Percentiles rank a stretch among this genome's conserved stretches.
Conservation (phyloP, 2,329 filamentous ascomycete species). For the Exophiala sideris region DNA sequence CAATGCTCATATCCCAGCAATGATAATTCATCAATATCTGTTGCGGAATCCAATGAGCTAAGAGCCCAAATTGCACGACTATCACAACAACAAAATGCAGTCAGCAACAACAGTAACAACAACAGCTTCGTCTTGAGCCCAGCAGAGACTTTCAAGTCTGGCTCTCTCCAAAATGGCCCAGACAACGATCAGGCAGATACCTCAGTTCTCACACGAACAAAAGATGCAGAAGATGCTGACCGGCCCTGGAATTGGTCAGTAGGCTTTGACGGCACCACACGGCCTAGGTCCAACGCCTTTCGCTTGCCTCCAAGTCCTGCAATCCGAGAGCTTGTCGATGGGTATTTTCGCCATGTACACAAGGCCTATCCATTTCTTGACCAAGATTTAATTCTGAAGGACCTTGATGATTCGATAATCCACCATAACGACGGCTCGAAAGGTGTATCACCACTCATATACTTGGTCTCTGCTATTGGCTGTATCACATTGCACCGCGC, state of each 20-base stretch:
- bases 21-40: not conserved
- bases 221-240: too few relatives aligned
- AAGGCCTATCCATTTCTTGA: constrained; percentile 1
- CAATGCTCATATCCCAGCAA: not conserved
- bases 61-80: not conserved
- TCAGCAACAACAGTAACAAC: too few relatives aligned
- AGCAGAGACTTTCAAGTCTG: not conserved
- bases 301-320: too few relatives aligned
- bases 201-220: too few relatives aligned
- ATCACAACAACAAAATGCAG: not conserved
- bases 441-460: not conserved
- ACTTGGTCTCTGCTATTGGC: not conserved
- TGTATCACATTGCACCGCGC: not conserved
- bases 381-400: not conserved
- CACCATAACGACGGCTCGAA: not conserved
- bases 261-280: too few relatives aligned
- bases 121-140: not conserved
- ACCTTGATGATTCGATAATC: not conserved
- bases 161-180: too few relatives aligned
- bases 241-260: too few relatives aligned
- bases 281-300: too few relatives aligned
- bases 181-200: too few relatives aligned
- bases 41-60: not conserved
- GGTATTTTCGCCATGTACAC: constrained; percentile 1
- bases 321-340: not conserved